Base-by-base conservation (phyloP, 1,284 basidiomycete species). In the Tremellales sp. region DNA sequence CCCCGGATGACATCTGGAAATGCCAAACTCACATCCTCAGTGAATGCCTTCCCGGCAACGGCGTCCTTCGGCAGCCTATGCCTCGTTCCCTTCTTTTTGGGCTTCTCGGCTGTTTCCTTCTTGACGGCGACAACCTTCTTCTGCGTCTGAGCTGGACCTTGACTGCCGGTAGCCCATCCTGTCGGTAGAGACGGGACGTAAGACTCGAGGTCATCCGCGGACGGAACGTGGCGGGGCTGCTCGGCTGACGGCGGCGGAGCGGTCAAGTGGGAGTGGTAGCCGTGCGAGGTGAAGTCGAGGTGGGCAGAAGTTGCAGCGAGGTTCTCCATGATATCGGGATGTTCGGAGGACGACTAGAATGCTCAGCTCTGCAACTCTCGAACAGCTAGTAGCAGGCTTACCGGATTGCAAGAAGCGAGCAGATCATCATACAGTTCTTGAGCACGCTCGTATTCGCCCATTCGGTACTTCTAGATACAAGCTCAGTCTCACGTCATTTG, bases 241-340 rank as follows among this genome's bases (percentile, higher is more conserved):
- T 58, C 56, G 15, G 55, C 47, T 10, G 64, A 45, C 15, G 33
- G 4, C 15, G 33, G 33, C 3, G 56, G 54, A 4, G 59, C 51
- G 15, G 53, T n/a, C 10, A 70, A 61, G 26, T 68, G 56, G 46
- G 77, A 80, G 36, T 84, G 76, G 75, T 82, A 90, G 35, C 80
- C 82, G 35, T 81, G 78, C 58, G 80, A 81, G 67, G 89, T 80
- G 75, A 92, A 92, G 62, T 88, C 84, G 50, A 88, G 80, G 67
- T 90, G 86, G 51, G 80, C 78, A 65, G 87, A 82, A 0, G 87
- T 80, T 2, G 89, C 87, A 41, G 81, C 78, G 49, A 90, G 81
- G 72, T 92, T 92, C 51, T 82, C 88, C 43, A 86, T 77, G 63
- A 92, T 84, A 66, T 92, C 89, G 6, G 84, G 81, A 65, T 88